Evolutionary conservation across 495 filamentous ascomycete species (phyloP).

Genomic region (Penicillium silybi): DNA sequence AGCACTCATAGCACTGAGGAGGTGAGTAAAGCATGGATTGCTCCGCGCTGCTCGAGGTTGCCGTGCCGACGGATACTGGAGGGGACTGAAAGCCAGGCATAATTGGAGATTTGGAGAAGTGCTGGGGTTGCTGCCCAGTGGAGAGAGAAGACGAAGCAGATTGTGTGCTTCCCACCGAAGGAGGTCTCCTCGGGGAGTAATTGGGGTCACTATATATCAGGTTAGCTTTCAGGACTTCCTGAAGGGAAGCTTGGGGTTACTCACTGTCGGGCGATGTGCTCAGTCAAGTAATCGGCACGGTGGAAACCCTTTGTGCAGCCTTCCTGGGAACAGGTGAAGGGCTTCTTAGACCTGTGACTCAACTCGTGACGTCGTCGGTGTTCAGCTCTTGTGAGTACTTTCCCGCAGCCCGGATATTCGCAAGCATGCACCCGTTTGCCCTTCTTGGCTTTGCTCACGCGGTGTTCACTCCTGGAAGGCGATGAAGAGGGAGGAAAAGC

Average conservation of each 20-base stretch:
- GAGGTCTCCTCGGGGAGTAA: not conserved
- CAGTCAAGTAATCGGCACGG: conserved; percentile 16
- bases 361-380: conserved; percentile 42
- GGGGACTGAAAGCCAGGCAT: not conserved
- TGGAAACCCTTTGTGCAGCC: conserved; percentile 18
- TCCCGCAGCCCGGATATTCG: conserved; percentile 55
- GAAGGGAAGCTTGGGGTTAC: not conserved
- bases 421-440: conserved; percentile 76
- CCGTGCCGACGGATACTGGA: not conserved
- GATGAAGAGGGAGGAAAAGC: conserved; percentile 26
- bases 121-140: not conserved
- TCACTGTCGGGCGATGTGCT: conserved; percentile 17
- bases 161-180: not conserved
- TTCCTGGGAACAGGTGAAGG: conserved; percentile 8
- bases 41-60: not conserved
- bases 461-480: conserved; percentile 63
- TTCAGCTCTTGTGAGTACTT: conserved; percentile 80
- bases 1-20: not conserved
- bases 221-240: not conserved
- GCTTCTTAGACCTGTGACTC: conserved; percentile 12
- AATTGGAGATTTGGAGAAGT: not conserved
- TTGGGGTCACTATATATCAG: not conserved
- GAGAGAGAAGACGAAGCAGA: not conserved
- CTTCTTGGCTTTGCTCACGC: conserved; percentile 78
- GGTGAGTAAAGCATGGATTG: not conserved